These are phyloP conservation scores for Coemansia sp. DNA, from an alignment of 192 early-diverging fungal species.

Conservation along the genomic window DNA sequence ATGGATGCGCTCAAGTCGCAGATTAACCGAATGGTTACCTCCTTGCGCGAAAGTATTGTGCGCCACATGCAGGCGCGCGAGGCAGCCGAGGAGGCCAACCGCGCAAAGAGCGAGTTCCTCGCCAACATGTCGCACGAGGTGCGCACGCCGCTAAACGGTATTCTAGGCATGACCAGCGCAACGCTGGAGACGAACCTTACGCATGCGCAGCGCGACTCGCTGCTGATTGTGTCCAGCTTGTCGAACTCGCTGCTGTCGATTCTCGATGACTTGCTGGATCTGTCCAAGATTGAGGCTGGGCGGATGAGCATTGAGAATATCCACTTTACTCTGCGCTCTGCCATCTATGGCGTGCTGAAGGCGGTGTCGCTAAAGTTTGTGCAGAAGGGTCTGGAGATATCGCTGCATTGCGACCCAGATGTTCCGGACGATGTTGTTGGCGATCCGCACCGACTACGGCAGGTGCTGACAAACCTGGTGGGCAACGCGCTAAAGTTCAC, in stretches of 20 bases:
- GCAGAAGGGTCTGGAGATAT: conserved; percentile 71
- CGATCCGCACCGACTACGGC: conserved; percentile 72
- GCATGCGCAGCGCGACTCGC: conserved; percentile 76
- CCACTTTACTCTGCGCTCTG: conserved; percentile 63
- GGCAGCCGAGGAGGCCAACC: conserved; percentile 77
- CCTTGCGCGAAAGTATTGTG: conserved; percentile 73
- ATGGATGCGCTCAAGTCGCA: conserved; percentile 82
- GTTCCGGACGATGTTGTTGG: conserved; percentile 73
- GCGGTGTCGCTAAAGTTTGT: conserved; percentile 71
- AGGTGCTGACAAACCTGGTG: conserved; percentile 80
- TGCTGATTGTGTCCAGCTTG: conserved; percentile 73
- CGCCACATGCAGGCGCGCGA: conserved; percentile 79
- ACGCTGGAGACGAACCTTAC: conserved; percentile 77
- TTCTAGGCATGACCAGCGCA: conserved; percentile 73
- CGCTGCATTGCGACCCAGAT: conserved; percentile 65
- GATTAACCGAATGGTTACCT: conserved; percentile 83
- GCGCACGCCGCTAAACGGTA: conserved; percentile 83
- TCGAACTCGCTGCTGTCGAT: conserved; percentile 73
- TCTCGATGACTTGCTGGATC: conserved; percentile 83
- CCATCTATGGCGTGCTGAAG: conserved; percentile 68
- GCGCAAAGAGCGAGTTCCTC: conserved; percentile 74
- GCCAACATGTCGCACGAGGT: conserved; percentile 83
- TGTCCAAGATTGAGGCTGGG: conserved; percentile 83
- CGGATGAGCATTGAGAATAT: conserved; percentile 77
- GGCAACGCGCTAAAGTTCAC: conserved; percentile 90